phyloP scores from a whole-genome alignment of 441 rosid species.

The Corymbia citriodora region DNA sequence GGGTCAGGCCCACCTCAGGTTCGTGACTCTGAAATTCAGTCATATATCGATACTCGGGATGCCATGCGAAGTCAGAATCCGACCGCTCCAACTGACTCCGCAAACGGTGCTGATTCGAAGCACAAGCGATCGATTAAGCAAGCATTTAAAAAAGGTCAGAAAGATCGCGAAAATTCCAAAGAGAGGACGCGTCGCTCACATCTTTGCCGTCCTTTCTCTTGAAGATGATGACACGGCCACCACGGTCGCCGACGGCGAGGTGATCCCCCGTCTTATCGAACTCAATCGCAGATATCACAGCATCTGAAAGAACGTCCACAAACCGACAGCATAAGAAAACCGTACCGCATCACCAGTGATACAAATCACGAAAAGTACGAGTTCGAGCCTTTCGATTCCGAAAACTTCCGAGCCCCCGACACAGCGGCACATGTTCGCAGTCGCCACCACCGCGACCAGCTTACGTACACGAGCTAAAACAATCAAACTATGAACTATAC shows the following conservation, averaged over 20 bases:
- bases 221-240: constrained; percentile 62
- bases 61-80: constrained; percentile 27
- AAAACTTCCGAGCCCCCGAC: not conserved
- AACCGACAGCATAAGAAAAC: not conserved
- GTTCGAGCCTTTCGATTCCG: not conserved
- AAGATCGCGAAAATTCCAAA: constrained; percentile 8
- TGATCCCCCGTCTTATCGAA: constrained; percentile 56
- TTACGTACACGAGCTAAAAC: not conserved
- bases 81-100: constrained; percentile 43
- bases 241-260: constrained; percentile 60
- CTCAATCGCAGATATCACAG: constrained; percentile 44
- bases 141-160: constrained; percentile 6
- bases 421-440: not conserved
- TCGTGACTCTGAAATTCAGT: constrained; percentile 77
- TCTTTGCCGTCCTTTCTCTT: constrained; percentile 31
- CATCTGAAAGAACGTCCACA: constrained; percentile 22
- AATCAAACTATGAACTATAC: not conserved
- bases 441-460: not conserved
- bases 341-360: not conserved
- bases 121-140: constrained; percentile 27
- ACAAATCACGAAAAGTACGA: not conserved
- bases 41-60: constrained; percentile 50
- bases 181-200: constrained; percentile 19
- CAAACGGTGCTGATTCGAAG: constrained; percentile 15
- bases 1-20: constrained; percentile 42